Base-by-base conservation (phyloP, 441 rosid genomes). In the Sinapis alba region DNA sequence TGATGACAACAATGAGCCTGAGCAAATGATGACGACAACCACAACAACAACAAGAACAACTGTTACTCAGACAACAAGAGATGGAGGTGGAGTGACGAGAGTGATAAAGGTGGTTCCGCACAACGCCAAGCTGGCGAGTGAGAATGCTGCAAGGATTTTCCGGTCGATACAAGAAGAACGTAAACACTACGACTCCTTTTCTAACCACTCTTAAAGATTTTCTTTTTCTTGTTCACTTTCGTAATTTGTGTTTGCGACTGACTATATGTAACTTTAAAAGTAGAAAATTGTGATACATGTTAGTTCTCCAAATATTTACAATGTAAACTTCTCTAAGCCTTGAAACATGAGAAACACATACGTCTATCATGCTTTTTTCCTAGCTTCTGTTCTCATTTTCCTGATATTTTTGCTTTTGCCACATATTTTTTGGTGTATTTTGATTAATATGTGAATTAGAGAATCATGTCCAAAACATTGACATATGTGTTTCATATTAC, bases 81-180 rank as follows among this genome's bases (percentile, higher is more conserved):
- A 85, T 76, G 92, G 90, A 59, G 85, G 78, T 76, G 98, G 85
- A 38, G 90, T 86, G 63, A 93, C 96, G 21, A 79, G 82, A 67
- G 98, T 87, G 80, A 95, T 95, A 62, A 87, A 78, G 70, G 99
- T 93, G 58, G 93, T 92, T 50, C 99, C 98, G 63, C 96, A 89
- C 81, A 91, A 91, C 65, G 82, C 84, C 0, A 88, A 87, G 78
- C 82, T 88, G 0, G 98, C 99, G 5, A 86, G 88, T 3, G 97
- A 84, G 72, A 91, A 97, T 1, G 98, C 83, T 2, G 98, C 93
- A 12, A 85, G 99, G 16, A 95, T 95, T 71, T 90, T 95, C 83
- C 89, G 66, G 72, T 90, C 93, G 1, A 93, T 95, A 85, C 98
- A 93, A 77, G 87, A 86, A 78, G 97, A 88, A 79, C 85, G 98